Conservation (phyloP, 2,329 filamentous ascomycete genomes). For the Alternaria ethzedia region DNA sequence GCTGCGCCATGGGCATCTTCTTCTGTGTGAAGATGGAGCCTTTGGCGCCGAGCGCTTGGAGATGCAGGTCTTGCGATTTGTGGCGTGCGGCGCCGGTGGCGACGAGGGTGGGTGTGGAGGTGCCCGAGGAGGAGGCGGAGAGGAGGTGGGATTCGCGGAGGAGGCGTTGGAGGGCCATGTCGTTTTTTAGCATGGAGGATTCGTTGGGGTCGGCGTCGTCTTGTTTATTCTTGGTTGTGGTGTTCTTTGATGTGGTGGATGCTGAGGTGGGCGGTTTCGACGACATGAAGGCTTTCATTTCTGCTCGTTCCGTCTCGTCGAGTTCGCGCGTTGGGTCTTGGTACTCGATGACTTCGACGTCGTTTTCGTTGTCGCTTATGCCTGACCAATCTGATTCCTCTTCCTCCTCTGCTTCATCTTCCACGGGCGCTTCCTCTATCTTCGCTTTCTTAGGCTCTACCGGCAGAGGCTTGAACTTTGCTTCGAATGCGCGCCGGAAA, state of each 20-base stretch:
- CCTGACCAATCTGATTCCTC: conserved; percentile 67
- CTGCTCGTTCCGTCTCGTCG: conserved; percentile 57
- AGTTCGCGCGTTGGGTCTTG: conserved; percentile 19
- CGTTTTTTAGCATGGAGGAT: conserved; percentile 78
- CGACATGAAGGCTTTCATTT: conserved; percentile 79
- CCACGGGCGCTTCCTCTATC: conserved; percentile 32
- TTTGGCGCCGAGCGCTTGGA: conserved; percentile 82
- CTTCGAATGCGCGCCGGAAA: conserved; percentile 85
- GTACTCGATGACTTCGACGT: conserved; percentile 55
- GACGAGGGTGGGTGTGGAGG: conserved; percentile 50
- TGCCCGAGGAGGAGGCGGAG: conserved; percentile 58
- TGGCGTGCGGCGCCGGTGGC: conserved; percentile 73
- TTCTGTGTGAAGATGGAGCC: conserved; percentile 75
- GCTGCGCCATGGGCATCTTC: conserved; percentile 87
- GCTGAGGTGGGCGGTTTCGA: conserved; percentile 58
- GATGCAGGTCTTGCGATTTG: conserved; percentile 81
- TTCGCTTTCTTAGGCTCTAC: conserved; percentile 40
- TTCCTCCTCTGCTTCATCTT: conserved; percentile 36
- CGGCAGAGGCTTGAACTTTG: conserved; percentile 78
- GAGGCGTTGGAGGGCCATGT: conserved; percentile 88
- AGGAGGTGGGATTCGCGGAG: conserved; percentile 92
- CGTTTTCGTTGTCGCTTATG: conserved; percentile 55
- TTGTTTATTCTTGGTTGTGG: conserved; percentile 23
- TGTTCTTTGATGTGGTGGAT: conserved; percentile 18
- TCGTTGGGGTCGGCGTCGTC: conserved; percentile 61